These are phyloP conservation scores for Penicillium pancosmium DNA, from an alignment of 495 filamentous ascomycete species.

Conservation along the genomic window DNA sequence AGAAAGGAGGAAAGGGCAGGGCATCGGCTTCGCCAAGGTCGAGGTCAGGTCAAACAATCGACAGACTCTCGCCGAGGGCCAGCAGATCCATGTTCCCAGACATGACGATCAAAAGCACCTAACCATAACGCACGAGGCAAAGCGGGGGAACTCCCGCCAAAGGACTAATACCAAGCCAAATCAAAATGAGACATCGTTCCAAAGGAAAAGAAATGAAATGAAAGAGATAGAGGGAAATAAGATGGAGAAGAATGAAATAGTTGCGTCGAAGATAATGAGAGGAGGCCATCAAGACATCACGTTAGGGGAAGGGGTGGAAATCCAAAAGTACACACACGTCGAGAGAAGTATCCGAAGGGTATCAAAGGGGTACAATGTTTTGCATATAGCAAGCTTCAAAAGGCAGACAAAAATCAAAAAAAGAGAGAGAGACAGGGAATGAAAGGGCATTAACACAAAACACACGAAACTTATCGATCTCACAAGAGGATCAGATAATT, in stretches of 20 bases:
- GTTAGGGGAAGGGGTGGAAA: slow-evolving; percentile 26
- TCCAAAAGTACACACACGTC: slow-evolving; percentile 41
- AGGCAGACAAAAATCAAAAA: slow-evolving; percentile 12
- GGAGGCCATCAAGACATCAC: slow-evolving; percentile 51
- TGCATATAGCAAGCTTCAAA: slow-evolving; percentile 25
- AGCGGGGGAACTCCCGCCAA: slow-evolving; percentile 19
- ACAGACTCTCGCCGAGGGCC: not conserved
- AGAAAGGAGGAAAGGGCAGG: not conserved
- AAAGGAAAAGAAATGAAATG: slow-evolving; percentile 17
- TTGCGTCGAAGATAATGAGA: slow-evolving; percentile 14
- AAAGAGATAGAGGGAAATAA: slow-evolving; percentile 14
- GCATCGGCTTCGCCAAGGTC: not conserved
- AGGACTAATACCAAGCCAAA: slow-evolving; percentile 18
- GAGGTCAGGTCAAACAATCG: not conserved
- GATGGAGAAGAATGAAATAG: slow-evolving; percentile 19
- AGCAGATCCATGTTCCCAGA: not conserved
- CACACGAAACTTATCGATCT: slow-evolving; percentile 25
- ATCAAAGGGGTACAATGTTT: slow-evolving; percentile 45
- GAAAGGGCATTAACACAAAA: slow-evolving; percentile 25
- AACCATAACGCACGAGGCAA: slow-evolving; percentile 13
- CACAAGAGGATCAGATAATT: slow-evolving; percentile 98
- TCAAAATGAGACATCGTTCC: slow-evolving; percentile 19
- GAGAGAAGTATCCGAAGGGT: slow-evolving; percentile 50
- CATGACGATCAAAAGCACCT: slow-evolving; percentile 10
- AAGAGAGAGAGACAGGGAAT: slow-evolving; percentile 30